A percentile compares a stretch with the other conserved stretches of the same genome.
Conservation (phyloP, 2,329 filamentous ascomycete genomes). For the Curvularia spicifera region DNA sequence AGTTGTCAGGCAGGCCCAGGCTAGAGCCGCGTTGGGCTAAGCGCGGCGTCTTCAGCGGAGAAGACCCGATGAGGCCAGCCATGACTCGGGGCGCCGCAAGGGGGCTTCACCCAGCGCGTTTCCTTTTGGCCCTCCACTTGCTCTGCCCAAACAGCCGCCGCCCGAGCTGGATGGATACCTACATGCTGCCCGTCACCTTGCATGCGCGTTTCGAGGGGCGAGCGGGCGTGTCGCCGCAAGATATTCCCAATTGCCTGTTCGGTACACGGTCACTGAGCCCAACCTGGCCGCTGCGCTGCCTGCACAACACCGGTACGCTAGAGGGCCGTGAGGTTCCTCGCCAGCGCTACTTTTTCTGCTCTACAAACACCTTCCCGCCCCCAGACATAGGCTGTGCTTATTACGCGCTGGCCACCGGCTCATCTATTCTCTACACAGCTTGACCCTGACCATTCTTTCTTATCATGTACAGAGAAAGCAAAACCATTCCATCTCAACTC, state of each 20-base stretch:
- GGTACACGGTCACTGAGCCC: background rate
- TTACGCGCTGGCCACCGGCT: background rate
- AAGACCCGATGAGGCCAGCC: constrained; percentile 6
- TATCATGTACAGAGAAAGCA: background rate
- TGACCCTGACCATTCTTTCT: background rate
- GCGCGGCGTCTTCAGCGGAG: constrained; percentile 1
- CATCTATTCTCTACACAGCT: background rate
- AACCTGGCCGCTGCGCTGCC: no score
- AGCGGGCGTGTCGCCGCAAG: background rate
- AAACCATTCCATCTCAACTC: background rate
- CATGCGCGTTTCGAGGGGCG: background rate
- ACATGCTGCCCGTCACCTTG: background rate
- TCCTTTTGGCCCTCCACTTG: background rate
- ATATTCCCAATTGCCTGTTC: background rate
- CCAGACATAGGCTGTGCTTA: no score
- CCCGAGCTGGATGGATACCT: background rate
- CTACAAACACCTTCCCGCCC: background rate
- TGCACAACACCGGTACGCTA: background rate
- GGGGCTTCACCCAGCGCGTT: background rate
- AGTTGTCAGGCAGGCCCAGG: constrained; percentile 14
- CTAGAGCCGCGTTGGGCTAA: constrained; percentile 6
- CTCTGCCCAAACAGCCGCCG: constrained; percentile 7
- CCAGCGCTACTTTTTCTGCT: background rate
- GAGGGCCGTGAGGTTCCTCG: background rate
- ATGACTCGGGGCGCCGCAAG: constrained; percentile 10